Evolutionary conservation across 2,329 filamentous ascomycete genomes (phyloP).

Genomic region (Alternaria alternata): DNA sequence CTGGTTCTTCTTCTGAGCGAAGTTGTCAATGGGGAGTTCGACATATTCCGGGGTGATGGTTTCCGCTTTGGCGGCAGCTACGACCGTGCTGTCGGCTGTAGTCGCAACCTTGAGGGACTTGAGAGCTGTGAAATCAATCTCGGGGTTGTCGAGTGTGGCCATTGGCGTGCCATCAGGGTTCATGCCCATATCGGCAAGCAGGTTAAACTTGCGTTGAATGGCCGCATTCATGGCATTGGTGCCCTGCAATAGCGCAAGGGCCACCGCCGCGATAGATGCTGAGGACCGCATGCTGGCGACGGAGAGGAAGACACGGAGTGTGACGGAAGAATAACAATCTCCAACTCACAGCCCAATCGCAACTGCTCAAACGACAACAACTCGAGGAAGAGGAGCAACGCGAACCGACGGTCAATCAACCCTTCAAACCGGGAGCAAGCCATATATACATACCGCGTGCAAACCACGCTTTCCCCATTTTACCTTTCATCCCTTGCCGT

Average conservation of each 20-base stretch:
- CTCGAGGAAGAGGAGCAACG: not conserved
- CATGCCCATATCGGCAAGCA: constrained; percentile 46
- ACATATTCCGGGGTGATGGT: constrained; percentile 44
- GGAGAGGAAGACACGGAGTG: not conserved
- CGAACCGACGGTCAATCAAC: not conserved
- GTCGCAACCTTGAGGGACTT: constrained; percentile 12
- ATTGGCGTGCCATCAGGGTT: constrained; percentile 44
- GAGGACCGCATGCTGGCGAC: constrained; percentile 34
- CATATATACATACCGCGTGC: not conserved
- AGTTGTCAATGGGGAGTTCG: constrained; percentile 49
- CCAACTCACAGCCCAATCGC: not conserved
- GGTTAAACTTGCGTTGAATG: constrained; percentile 29
- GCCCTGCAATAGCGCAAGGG: constrained; percentile 35
- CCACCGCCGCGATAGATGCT: constrained; percentile 31
- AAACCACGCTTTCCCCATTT: not conserved
- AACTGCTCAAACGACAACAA: not conserved
- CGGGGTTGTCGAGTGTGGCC: constrained; percentile 4
- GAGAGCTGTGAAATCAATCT: not conserved
- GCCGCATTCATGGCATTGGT: constrained; percentile 32
- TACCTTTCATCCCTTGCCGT: not conserved
- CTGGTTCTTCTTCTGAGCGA: constrained; percentile 37
- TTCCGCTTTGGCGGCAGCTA: not conserved
- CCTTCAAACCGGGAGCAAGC: not conserved
- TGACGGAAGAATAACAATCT: not conserved
- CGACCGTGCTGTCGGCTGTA: constrained; percentile 5